phyloP scores from a whole-genome alignment of 2,329 filamentous ascomycete species.

The Corniculantispora saksenae region DNA sequence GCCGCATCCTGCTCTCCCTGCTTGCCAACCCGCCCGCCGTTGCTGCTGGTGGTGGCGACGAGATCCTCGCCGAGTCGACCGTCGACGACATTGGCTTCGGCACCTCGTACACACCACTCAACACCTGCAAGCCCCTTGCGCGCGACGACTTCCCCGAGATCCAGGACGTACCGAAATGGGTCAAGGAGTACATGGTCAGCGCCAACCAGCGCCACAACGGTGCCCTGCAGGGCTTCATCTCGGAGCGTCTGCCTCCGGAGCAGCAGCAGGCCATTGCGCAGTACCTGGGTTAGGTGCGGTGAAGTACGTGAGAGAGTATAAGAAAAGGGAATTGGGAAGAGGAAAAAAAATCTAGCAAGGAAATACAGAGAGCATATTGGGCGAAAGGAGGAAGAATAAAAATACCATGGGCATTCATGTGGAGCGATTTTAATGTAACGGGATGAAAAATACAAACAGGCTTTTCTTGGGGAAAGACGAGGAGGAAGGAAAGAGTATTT shows the following conservation, averaged over 20 bases:
- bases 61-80: slow-evolving; percentile 81
- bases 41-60: slow-evolving; percentile 64
- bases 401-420: slow-evolving; percentile 16
- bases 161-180: slow-evolving; percentile 80
- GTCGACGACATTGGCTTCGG: slow-evolving; percentile 95
- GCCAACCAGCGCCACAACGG: slow-evolving; percentile 75
- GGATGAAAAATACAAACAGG: neutral
- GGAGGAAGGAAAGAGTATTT: neutral
- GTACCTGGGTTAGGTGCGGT: slow-evolving; percentile 45
- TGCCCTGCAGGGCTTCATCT: slow-evolving; percentile 68
- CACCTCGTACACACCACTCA: slow-evolving; percentile 89
- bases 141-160: slow-evolving; percentile 87
- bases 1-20: slow-evolving; percentile 83
- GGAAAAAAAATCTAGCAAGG: slow-evolving; percentile 13
- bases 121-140: slow-evolving; percentile 76
- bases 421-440: slow-evolving; percentile 9
- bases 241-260: slow-evolving; percentile 67
- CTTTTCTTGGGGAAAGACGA: neutral
- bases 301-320: neutral
- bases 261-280: slow-evolving; percentile 54
- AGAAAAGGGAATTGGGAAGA: slow-evolving; percentile 32
- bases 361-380: neutral
- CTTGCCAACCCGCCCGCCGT: slow-evolving; percentile 83
- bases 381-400: neutral
- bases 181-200: slow-evolving; percentile 72